Conservation (phyloP, 2,329 filamentous ascomycete species). For the Phyllosticta paracitricarpa region DNA sequence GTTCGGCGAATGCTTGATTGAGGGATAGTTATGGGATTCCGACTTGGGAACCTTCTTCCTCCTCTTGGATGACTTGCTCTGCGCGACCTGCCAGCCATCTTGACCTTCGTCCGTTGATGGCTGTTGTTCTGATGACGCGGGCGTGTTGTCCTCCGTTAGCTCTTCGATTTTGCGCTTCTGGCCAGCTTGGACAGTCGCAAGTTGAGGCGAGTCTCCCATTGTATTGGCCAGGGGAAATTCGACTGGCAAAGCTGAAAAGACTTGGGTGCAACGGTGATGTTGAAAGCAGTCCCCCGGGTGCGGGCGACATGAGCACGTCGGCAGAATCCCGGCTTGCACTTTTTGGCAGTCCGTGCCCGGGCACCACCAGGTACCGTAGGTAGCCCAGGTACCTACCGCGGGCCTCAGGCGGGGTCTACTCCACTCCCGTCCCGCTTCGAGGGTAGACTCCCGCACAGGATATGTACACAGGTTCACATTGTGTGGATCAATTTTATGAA, state of each 20-base stretch:
- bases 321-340: no score
- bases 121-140: background rate
- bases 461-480: no score
- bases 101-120: background rate
- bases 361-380: no score
- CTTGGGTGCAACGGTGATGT: background rate
- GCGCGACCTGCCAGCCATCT: conserved; percentile 19
- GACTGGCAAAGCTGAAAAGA: background rate
- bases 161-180: conserved; percentile 9
- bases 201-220: background rate
- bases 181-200: background rate
- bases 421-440: no score
- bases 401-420: no score
- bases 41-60: conserved; percentile 21
- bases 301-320: no score
- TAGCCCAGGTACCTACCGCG: no score
- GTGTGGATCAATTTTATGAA: no score
- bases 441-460: no score
- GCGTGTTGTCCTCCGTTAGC: background rate
- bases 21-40: conserved; percentile 41
- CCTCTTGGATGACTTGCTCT: conserved; percentile 14
- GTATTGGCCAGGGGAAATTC: background rate
- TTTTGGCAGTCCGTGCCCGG: no score
- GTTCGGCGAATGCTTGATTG: conserved; percentile 42
- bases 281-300: no score